Base-by-base conservation (phyloP, 495 filamentous ascomycete species). In the Paragyromitra xinjiangensis region DNA sequence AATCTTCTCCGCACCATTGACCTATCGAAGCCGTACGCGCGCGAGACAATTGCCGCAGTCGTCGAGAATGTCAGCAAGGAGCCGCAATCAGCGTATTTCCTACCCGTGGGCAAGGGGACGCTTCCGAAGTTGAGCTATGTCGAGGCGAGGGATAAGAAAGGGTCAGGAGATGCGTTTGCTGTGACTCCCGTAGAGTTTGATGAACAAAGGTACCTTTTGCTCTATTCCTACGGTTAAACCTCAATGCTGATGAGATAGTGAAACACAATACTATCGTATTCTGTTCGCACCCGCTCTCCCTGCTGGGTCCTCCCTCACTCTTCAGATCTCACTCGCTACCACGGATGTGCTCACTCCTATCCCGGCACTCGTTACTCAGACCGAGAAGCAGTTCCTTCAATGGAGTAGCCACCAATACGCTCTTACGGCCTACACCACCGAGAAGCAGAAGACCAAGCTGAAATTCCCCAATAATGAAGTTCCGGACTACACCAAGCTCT, bases 391-490 rank as follows among this genome's bases (percentile, higher is more conserved):
- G 85, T 97, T 90, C 85, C 88, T 99, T n/a, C 84, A 87, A 51
- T 93, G 94, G 86, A 86, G 88, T 14, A 94, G 95, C 87, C 93
- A 90, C 59, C 92, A 93, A 73, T 97, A 95, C 83, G 87, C 85
- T 42, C 90, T 88, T 44, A 94, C 93, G 12, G 91, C 90, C 62
- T 99, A 99, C 84, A 82, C 87, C 6, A 97, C 94, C 24, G 83
- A 87, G 78, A 97, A 96, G 83, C 95, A 99, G 83, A 98, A 97
- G 88, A 98, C 95, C 50, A 97, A 97, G 85, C 85, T 99, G 83
- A 97, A 97, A 86, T 90, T 97, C 82, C 91, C 93, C 63, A 90
- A 88, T 70, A 84, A 86, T 73, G 91, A 92, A 79, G 87, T 97
- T 53, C 91, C 93, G 53, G 94, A 97, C 82, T 96, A 92, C 84